Base-by-base conservation (phyloP, 805 yeast genomes). In the Yamadazyma akitaensis region DNA sequence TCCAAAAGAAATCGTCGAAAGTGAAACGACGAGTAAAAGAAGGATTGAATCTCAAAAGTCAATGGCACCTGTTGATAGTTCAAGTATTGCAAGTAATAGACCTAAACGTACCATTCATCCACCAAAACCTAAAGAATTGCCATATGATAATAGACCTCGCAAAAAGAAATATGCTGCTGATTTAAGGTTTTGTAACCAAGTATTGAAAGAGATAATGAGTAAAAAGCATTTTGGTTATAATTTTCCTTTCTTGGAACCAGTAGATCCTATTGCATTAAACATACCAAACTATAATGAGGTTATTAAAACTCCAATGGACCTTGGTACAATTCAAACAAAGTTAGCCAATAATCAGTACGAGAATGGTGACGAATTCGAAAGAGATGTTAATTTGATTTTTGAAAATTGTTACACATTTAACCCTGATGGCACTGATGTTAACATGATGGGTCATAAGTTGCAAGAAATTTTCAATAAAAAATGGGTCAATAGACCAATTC, bases 21-120 rank as follows among this genome's bases (percentile, higher is more conserved):
- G 31, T 34, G 47, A 46, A 24, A 16, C 38, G 24, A 49, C 48
- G n/a, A 44, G 56, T 33, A 57, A 66, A 46, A 54, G 66, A 46
- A 57, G 55, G 40, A 48, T 44, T 40, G 39, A 47, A 19, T 40
- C 37, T 40, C 46, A 36, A 21, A 24, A 33, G 14, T 34, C 38
- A 24, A 25, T 9, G 10, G 19, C 26, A 6, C 26, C 25, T 7
- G 18, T 33, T 18, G 32, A 19, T 25, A 41, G 32, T 21, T 36
- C 42, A 12, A 81, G 85, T 28, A 74, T 78, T 6, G 81, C 84
- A 19, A 87, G 83, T 43, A 94, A 91, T 26, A 77, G 99, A 55
- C 98, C 98, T 33, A 92, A 92, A 67, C 81, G 99, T 55, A 94
- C 89, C 55, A 89, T 94, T 40, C 97, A 91, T 63, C 99, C 99